Conservation (phyloP, 2,329 filamentous ascomycete genomes). For the Plenodomus lindquistii region DNA sequence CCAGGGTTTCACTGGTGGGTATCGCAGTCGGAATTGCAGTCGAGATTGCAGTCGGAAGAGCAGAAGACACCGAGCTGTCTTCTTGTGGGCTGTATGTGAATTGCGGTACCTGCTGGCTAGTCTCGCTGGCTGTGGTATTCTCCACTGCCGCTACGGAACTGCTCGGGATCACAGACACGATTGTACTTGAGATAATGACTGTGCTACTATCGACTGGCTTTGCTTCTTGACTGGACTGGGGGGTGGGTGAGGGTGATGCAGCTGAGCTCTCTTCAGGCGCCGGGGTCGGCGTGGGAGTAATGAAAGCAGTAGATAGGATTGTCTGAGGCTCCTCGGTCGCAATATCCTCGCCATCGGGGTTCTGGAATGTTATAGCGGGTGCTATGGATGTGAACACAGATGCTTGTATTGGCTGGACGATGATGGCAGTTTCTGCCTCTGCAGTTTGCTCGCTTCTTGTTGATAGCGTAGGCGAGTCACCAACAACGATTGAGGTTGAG, state of each 20-base stretch:
- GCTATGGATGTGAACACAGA: conserved; percentile 31
- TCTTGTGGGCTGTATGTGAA: conserved; percentile 33
- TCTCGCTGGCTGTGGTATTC: conserved; percentile 16
- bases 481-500: not conserved
- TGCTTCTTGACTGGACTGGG: conserved; percentile 7
- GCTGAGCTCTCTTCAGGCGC: conserved; percentile 16
- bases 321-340: conserved; percentile 33
- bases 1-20: conserved; percentile 6
- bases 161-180: conserved; percentile 4
- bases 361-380: conserved; percentile 38
- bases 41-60: conserved; percentile 9
- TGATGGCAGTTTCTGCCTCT: conserved; percentile 37
- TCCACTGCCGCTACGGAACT: conserved; percentile 18
- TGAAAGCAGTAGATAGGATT: conserved; percentile 36
- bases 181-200: conserved; percentile 1
- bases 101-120: conserved; percentile 18
- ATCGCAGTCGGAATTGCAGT: conserved; percentile 9
- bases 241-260: conserved; percentile 2
- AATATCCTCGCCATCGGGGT: conserved; percentile 37
- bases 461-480: not conserved
- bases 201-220: conserved; percentile 13
- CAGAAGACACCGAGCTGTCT: conserved; percentile 9
- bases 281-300: conserved; percentile 26
- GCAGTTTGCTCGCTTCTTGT: conserved; percentile 4
- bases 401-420: conserved; percentile 38